Base-by-base conservation (phyloP, 768 basidiomycete genomes). In the Arthromyces matolae region DNA sequence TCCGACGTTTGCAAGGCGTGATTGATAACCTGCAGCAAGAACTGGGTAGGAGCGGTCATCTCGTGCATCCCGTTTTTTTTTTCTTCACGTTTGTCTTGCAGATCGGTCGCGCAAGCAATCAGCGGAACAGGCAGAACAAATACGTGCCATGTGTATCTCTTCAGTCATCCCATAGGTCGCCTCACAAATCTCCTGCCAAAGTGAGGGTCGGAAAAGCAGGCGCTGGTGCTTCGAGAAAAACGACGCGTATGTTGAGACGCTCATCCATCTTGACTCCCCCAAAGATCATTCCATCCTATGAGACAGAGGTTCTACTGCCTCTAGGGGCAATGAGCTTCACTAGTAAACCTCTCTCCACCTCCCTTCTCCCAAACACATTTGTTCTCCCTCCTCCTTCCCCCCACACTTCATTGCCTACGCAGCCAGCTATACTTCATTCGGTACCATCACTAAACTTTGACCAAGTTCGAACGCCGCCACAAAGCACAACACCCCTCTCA, bases 321-420 rank as follows among this genome's bases (percentile, higher is more conserved):
- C 44, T 69, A 23, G 61, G 68, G 18, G 60, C 67, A 4, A 55
- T 64, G 38, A 56, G 62, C 20, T 64, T 72, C 52, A 53, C 57
- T 43, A 64, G 78, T 19, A 75, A 78, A 27, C 70, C 57, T 23
- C 53, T 73, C 20, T 57, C 72, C 24, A 63, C 72, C 38, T 76
- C 80, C 2, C 70, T 85, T 25, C 72, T 88, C 19, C 78, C 86
- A 3, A 82, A 78, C 8, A 77, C 84, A 12, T 91, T 91, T 51
- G 81, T 86, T 1, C 76, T 91, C 3, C 89, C 89, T 12, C 87
- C 87, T 2, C 87, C 84, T 2, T 87, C 86, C 7, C 88, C 87
- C 12, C 73, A 76, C 18, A 77, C 87, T 1, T 79, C 83, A 2
- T 62, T 88, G 22, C 83, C 81, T 5, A 73, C 76, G 0, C 70